Percentiles rank a stretch among this genome's conserved stretches.
phyloP scores from a whole-genome alignment of 805 yeast genomes.

The Cyberlindnera samutprakarnensis region DNA sequence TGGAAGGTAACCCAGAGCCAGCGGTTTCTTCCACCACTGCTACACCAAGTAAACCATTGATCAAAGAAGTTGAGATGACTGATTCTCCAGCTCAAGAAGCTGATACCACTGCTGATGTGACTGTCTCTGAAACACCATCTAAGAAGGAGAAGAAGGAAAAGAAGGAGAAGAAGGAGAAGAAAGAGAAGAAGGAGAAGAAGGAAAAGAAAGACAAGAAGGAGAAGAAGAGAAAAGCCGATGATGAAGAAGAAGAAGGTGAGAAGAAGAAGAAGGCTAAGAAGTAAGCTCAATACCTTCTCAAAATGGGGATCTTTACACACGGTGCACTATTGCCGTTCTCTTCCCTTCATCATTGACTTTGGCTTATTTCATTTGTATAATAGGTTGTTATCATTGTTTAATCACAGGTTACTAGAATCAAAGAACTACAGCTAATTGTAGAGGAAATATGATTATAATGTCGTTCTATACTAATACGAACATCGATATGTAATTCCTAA shows the following conservation, averaged over 20 bases:
- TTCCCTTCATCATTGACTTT: too few relatives aligned
- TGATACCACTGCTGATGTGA: constrained; percentile 15
- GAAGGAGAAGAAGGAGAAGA: constrained; percentile 46
- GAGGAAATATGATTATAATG: too few relatives aligned
- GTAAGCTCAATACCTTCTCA: too few relatives aligned
- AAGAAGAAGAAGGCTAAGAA: constrained; percentile 44
- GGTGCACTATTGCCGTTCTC: too few relatives aligned
- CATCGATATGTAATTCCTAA: too few relatives aligned
- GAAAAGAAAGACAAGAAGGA: constrained; percentile 39
- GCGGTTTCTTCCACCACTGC: constrained; percentile 24
- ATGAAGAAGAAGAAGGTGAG: constrained; percentile 42
- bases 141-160: constrained; percentile 58
- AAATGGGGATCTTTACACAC: too few relatives aligned
- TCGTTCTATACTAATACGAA: too few relatives aligned
- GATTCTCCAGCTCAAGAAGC: constrained; percentile 24
- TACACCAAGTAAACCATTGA: constrained; percentile 37
- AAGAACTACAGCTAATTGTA: too few relatives aligned
- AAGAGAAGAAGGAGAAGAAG: constrained; percentile 45
- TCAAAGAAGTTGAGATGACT: constrained; percentile 32
- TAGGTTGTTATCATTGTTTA: too few relatives aligned
- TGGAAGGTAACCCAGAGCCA: constrained; percentile 52
- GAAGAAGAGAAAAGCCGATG: constrained; percentile 52
- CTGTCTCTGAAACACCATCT: constrained; percentile 22
- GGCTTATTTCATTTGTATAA: too few relatives aligned
- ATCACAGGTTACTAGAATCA: too few relatives aligned